phyloP scores from a whole-genome alignment of 306 rosid genomes.

The Rosa multiflora region DNA sequence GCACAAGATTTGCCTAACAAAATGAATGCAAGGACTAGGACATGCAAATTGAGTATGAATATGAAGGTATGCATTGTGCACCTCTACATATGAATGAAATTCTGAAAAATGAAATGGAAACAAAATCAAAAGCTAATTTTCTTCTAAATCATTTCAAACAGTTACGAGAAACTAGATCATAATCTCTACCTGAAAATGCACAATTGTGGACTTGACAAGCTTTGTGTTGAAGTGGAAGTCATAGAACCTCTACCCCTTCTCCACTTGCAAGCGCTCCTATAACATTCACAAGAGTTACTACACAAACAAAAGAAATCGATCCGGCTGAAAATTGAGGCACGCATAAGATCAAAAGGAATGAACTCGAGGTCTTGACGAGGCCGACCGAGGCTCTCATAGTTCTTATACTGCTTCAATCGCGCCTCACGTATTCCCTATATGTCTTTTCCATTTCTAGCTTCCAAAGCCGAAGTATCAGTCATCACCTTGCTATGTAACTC shows the following conservation, averaged over 20 bases:
- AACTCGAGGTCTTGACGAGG: constrained; percentile 7
- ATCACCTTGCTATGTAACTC: constrained; percentile 22
- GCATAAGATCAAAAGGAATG: background rate
- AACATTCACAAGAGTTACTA: background rate
- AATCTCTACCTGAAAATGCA: constrained; percentile 87
- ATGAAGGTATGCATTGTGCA: too few species aligned
- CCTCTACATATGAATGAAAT: too few species aligned
- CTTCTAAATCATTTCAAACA: background rate
- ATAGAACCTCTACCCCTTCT: constrained; percentile 63
- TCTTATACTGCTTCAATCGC: constrained; percentile 75
- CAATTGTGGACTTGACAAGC: constrained; percentile 83
- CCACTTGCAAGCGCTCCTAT: constrained; percentile 71
- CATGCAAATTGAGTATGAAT: too few species aligned
- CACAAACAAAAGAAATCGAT: background rate
- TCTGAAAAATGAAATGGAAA: too few species aligned
- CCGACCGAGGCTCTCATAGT: constrained; percentile 63
- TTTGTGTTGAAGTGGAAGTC: constrained; percentile 92
- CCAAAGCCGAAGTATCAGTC: constrained; percentile 78
- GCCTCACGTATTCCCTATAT: constrained; percentile 85
- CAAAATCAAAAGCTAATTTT: too few species aligned
- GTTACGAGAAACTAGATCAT: background rate
- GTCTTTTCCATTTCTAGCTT: constrained; percentile 82
- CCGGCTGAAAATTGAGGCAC: background rate
- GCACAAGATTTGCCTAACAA: too few species aligned
- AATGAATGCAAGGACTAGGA: too few species aligned